Conservation (phyloP, 2,329 filamentous ascomycete species). For the Cladophialophora carrionii region DNA sequence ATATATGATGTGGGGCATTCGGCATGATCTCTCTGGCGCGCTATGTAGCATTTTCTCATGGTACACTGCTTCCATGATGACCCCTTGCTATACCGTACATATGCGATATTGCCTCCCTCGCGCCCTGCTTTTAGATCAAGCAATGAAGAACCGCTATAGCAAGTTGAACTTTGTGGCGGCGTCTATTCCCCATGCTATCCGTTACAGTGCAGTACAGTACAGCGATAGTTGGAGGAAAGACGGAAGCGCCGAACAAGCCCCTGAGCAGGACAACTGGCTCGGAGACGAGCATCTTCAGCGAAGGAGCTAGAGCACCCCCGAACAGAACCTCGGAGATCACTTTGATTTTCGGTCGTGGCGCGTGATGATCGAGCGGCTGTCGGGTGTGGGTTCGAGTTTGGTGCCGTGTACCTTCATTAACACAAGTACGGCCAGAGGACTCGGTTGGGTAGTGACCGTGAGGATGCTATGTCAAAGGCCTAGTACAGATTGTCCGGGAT, state of each 20-base stretch:
- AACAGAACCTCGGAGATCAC: background rate
- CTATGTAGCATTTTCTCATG: too few relatives aligned
- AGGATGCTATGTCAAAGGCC: background rate
- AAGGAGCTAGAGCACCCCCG: constrained; percentile 43
- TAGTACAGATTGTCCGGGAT: background rate
- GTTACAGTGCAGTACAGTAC: too few relatives aligned
- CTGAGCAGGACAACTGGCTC: constrained; percentile 51
- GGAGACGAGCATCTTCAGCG: constrained; percentile 47
- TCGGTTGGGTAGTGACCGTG: background rate
- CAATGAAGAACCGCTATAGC: too few relatives aligned
- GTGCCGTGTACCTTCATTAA: background rate
- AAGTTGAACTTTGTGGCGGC: too few relatives aligned
- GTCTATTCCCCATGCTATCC: too few relatives aligned
- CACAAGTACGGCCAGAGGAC: background rate
- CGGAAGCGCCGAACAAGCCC: constrained; percentile 46
- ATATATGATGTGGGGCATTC: too few relatives aligned
- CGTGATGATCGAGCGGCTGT: background rate
- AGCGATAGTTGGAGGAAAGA: too few relatives aligned
- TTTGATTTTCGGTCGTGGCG: background rate
- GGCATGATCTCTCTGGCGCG: too few relatives aligned
- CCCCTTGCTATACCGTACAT: too few relatives aligned
- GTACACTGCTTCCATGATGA: too few relatives aligned
- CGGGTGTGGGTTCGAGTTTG: background rate
- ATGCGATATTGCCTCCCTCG: too few relatives aligned
- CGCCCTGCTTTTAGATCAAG: too few relatives aligned